A percentile compares a stretch with the other conserved stretches of the same genome.
Evolutionary conservation across 495 filamentous ascomycete species (phyloP).

Genomic region (Neurospora sp.): DNA sequence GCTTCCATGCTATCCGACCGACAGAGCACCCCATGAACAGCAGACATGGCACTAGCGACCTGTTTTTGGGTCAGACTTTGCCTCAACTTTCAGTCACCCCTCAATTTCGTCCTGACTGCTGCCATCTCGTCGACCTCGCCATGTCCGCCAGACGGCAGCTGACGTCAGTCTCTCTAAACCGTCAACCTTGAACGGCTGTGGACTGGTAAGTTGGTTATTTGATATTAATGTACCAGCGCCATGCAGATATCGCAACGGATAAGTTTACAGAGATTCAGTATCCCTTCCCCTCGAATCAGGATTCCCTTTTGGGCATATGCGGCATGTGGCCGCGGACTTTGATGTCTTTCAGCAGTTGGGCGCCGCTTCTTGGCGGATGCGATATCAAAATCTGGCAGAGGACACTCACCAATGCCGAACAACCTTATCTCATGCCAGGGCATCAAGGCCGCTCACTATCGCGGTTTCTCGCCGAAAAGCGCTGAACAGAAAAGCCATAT

Average conservation of each 20-base stretch:
- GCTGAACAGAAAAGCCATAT: background rate
- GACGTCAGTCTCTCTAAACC: background rate
- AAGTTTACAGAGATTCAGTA: background rate
- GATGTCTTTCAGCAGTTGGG: background rate
- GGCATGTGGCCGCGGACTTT: background rate
- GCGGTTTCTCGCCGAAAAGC: background rate
- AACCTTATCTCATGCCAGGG: background rate
- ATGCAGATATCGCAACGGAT: background rate
- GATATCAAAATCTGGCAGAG: background rate
- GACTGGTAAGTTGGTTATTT: background rate
- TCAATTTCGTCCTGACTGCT: background rate
- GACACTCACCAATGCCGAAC: background rate
- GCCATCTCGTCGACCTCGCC: background rate
- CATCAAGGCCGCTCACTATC: background rate
- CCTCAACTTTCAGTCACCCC: background rate
- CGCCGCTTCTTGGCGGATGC: background rate
- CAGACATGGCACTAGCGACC: background rate
- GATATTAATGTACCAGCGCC: background rate
- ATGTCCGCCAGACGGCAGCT: background rate
- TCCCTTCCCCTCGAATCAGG: background rate
- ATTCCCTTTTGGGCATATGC: background rate
- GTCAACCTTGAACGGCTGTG: background rate
- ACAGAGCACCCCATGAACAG: background rate
- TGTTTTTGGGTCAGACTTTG: background rate
- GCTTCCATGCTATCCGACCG: background rate